Percentiles rank a stretch among this genome's conserved stretches.
Evolutionary conservation across 2,329 filamentous ascomycete species (phyloP).

Genomic region (Exophiala viscosa): DNA sequence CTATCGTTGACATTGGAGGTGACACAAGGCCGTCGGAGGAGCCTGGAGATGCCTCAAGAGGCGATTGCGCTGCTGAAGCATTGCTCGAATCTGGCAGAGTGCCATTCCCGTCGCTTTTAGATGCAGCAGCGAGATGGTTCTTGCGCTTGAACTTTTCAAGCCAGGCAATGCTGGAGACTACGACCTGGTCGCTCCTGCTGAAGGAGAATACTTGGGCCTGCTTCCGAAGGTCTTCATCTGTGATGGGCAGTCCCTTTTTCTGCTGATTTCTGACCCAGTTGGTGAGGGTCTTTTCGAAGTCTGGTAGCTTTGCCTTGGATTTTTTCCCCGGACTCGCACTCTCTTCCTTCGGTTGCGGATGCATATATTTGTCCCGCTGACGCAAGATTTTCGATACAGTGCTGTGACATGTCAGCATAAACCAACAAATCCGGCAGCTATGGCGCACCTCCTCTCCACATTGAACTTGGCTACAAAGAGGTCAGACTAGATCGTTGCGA

Average conservation of each 20-base stretch:
- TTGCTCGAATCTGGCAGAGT: constrained; percentile 43
- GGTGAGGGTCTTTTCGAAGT: constrained; percentile 85
- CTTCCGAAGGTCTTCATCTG: constrained; percentile 27
- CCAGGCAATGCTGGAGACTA: constrained; percentile 65
- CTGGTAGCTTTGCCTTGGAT: constrained; percentile 77
- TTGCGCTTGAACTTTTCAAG: constrained; percentile 95
- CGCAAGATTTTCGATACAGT: constrained; percentile 98
- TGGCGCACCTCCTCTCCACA: constrained; percentile 84
- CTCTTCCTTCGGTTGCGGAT: constrained; percentile 58
- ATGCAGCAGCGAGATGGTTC: constrained; percentile 58
- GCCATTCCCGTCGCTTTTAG: constrained; percentile 49
- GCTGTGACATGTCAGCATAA: constrained; percentile 48
- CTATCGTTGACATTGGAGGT: constrained; percentile 66
- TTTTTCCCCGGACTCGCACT: constrained; percentile 76
- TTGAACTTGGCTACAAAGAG: constrained; percentile 69
- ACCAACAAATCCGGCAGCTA: constrained; percentile 3
- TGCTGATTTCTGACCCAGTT: constrained; percentile 84
- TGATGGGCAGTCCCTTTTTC: constrained; percentile 56
- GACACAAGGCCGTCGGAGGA: constrained; percentile 66
- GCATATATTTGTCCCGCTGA: constrained; percentile 91
- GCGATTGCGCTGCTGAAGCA: constrained; percentile 59
- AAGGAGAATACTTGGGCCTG: constrained; percentile 28
- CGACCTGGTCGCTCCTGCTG: constrained; percentile 27
- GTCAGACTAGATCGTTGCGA: constrained; percentile 32
- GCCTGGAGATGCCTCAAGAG: constrained; percentile 65